Evolutionary conservation across 345 rosid species (phyloP), one percentile per base, ranked within the genome.

Genomic region (Citrus mangshanensis): DNA sequence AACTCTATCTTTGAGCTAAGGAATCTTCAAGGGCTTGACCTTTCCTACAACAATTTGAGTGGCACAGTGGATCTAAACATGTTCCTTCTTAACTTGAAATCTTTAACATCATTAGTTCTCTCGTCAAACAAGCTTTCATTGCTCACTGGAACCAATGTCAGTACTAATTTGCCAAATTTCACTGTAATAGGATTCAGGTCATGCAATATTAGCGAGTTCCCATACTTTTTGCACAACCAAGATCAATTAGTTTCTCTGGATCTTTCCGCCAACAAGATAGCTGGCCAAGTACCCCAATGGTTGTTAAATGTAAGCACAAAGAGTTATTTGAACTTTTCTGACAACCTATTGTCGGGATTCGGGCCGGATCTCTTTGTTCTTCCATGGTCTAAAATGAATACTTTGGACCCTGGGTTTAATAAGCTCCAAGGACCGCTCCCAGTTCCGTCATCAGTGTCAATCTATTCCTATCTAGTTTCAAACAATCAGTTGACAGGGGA

Each of bases 201-300:
- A 60, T 83, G 81, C 65, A 58, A n/a, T 28, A 0, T 58, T 58
- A 58, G 62, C 3, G 28, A 22, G 62, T 58, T 58, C 62, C 62
- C 62, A n/a, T 22, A 58, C 9, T 58, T 58, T 58, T 58, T 58
- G 62, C 62, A 58, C 27, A 58, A n/a, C 28, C 28, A 79, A 72
- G 27, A 64, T 76, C 5, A 66, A n/a, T 63, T 83, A 19, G 0
- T 0, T 6, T 30, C 24, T 14, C 56, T 81, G 30, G 82, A 69
- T 21, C 70, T 81, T 9, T 73, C 83, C 25, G 4, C 7, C 10
- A 86, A 83, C 77, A 76, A 73, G 13, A 82, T 82, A 9, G n/a
- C 70, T 6, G 82, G 78, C 3, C 24, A 67, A 10, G 27, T 68
- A 19, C 78, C 82, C 0, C 19, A 35, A 9, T 68, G 70, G 75